phyloP scores from a whole-genome alignment of 1,139 yeast genomes.

The Candida albicans region DNA sequence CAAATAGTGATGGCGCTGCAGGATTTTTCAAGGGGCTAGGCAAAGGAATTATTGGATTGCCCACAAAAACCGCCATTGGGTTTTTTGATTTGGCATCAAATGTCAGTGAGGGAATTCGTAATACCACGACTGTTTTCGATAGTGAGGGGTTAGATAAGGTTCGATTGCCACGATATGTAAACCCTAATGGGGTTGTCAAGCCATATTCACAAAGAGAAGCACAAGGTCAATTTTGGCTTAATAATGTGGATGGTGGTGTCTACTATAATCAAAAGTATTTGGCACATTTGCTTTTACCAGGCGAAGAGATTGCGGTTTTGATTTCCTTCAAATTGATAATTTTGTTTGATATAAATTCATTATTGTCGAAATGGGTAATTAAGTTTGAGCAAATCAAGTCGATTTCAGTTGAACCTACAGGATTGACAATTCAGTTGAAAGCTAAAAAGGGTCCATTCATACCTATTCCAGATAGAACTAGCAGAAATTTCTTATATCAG shows the following conservation, averaged over 20 bases:
- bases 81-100: constrained; percentile 89
- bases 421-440: constrained; percentile 67
- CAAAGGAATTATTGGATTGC: constrained; percentile 90
- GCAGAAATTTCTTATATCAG: constrained; percentile 66
- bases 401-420: constrained; percentile 77
- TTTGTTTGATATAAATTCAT: constrained; percentile 62
- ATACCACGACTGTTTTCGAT: constrained; percentile 90
- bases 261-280: constrained; percentile 72
- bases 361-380: constrained; percentile 67
- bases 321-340: constrained; percentile 74
- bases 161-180: constrained; percentile 76
- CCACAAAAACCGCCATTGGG: constrained; percentile 96
- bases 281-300: constrained; percentile 82
- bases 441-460: constrained; percentile 68
- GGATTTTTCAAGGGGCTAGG: constrained; percentile 95
- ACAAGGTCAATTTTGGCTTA: constrained; percentile 93
- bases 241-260: constrained; percentile 77
- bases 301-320: constrained; percentile 73
- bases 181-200: constrained; percentile 66
- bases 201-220: constrained; percentile 84
- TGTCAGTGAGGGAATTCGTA: constrained; percentile 90
- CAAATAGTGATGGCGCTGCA: constrained; percentile 76
- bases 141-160: constrained; percentile 76
- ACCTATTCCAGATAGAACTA: constrained; percentile 70
- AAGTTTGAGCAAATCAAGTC: constrained; percentile 60